Evolutionary conservation across 768 basidiomycete species (phyloP).

Genomic region (Cyathus striatus): DNA sequence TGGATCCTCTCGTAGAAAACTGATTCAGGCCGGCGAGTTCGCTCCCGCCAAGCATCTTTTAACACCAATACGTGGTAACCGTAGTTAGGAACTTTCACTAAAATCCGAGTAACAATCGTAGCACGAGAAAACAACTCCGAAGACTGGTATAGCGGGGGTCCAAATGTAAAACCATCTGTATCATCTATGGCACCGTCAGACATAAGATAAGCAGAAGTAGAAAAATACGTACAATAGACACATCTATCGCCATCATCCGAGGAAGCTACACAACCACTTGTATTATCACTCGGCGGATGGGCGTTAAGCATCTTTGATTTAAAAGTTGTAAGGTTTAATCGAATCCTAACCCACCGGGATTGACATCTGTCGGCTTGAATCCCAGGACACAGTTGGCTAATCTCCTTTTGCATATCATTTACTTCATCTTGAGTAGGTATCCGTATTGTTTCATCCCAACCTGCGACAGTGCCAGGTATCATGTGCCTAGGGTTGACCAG

Average conservation of each 20-base stretch:
- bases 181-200: background rate
- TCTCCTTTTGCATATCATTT: background rate
- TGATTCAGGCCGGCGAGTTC: background rate
- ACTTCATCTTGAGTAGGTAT: background rate
- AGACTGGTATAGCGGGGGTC: background rate
- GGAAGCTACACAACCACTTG: background rate
- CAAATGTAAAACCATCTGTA: background rate
- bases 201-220: background rate
- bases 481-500: background rate
- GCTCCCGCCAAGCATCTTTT: conserved; percentile 3
- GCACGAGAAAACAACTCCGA: conserved; percentile 1
- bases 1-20: conserved; percentile 1
- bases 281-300: background rate
- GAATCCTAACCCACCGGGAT: background rate
- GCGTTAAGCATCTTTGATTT: background rate
- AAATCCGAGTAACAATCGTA: background rate
- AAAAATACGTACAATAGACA: background rate
- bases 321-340: background rate
- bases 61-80: background rate
- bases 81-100: background rate
- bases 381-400: background rate
- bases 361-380: background rate
- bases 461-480: background rate
- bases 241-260: too few relatives aligned
- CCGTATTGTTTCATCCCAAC: background rate